Evolutionary conservation across 1,284 basidiomycete genomes (phyloP), one percentile per base, ranked within the genome.

Genomic region (Lentinula novae-zelandiae): DNA sequence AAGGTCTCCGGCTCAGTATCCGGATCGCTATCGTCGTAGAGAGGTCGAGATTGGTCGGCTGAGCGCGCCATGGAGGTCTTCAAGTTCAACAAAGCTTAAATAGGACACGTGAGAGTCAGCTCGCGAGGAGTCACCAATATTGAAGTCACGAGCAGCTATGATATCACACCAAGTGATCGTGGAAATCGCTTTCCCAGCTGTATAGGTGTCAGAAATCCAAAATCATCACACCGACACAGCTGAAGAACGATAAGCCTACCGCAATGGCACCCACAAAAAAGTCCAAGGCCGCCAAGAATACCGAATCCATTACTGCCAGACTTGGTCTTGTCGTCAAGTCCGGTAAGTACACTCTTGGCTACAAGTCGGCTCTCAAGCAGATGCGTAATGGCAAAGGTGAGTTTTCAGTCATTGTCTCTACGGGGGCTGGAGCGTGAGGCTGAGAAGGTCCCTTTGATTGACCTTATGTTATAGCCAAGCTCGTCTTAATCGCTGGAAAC

Each of bases 261-360:
- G 69, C 76, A 79, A 96, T 96, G 94, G 94, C 94, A 72, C 92
- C 93, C 71, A 86, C 89, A 69, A 96, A 96, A 80, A 96, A 97
- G 83, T 90, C 90, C 75, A 98, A 97, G 83, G 83, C 93, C 54
- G 73, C 91, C 72, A 96, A 95, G 82, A 87, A 86, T 70, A 90
- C 87, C 71, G 96, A 98, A 84, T 95, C 92, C 74, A 97, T 99
- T 82, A 87, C 96, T 73, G 87, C 95, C 71, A 90, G 92, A 75
- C 92, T 99, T 67, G 92, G 95, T 67, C 94, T 99, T 71, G 96
- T 98, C 74, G 96, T 98, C 78, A 98, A 99, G 87, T 98, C 95
- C 69, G 90, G 89, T 67, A 92, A 95, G 78, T 96, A 92, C 86
- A 83, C 85, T 62, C 83, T 97, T 67, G 95, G 96, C 65, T 96